Base-by-base conservation (phyloP, 164 flowering plant species). In the Berberis vulgaris region DNA sequence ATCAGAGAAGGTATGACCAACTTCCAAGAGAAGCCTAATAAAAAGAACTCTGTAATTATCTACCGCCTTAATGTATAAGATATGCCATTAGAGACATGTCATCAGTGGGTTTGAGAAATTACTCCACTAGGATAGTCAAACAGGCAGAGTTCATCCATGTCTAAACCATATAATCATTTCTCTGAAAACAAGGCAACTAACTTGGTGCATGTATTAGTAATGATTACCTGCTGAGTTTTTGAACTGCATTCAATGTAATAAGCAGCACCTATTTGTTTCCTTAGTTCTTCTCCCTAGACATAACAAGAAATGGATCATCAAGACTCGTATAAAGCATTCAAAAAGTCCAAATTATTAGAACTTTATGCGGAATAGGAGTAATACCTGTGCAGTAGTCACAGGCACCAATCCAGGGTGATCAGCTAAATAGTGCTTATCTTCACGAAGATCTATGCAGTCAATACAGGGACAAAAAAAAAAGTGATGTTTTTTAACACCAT, bases 181-280 rank as follows among this genome's bases (percentile, higher is more conserved):
- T 52, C 54, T 26, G 3, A 52, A 52, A 7, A 52, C 11, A 52
- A 52, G 11, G n/a, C 10, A 52, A 4, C 54, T 6, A 12, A 10
- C n/a, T 8, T 5, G 49, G 10, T 52, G 54, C 12, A 9, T 26
- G 26, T 26, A 26, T 26, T 26, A 3, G 54, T 52, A 26, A 11
- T 52, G n/a, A 11, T 41, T 72, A 91, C 99, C 95, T 91, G 99
- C 79, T 94, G 99, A 68, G 99, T 94, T 82, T 94, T 94, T 55
- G 99, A 94, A 86, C 99, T 94, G 85, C 99, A 94, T 67, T 94
- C 99, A 11, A 89, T 73, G 65, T 94, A 94, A 73, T 83, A 86
- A 42, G 84, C 71, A 43, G 97, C 97, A 66, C 96, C 97, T 65
- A 94, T 91, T 75, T 84, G 97, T 69, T 86, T 91, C 7, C 96